Base-by-base conservation (phyloP, 352 stramenopile genomes). In the Globisporangium perplexum region DNA sequence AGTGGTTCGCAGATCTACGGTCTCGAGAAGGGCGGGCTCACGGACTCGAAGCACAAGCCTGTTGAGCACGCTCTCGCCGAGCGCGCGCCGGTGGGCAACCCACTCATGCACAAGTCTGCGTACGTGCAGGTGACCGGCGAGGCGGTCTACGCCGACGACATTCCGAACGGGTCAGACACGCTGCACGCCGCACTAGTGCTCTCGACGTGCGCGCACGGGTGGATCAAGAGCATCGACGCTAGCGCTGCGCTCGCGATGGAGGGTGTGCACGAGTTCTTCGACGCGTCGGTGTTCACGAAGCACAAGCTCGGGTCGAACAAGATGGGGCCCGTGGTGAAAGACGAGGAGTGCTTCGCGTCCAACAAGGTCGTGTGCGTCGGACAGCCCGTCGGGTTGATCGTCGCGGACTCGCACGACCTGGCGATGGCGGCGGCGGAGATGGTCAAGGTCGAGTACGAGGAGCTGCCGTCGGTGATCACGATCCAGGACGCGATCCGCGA, bases 401-500 rank as follows among this genome's bases (percentile, higher is more conserved):
- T 97, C 31, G 89, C 89, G 0, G 69, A 90, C n/a, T 79, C 82
- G 33, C 75, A 93, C 38, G 83, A 92, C 31, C 50, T 88, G 3
- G 89, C 89, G 6, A 84, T 75, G 45, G 64, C 66, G 7, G 86
- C 86, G 31, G 83, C 88, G 1, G 73, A 95, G 45, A 83, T 83
- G 39, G 92, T 98, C 1, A 75, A 75, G 41, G 74, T 98, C 42
- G 67, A 84, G 20, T 98, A 98, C 68, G 78, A 96, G 28, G 74
- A 92, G 42, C 60, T 96, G 1, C 75, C 85, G 12, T 82, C 93
- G 0, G 77, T 98, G 48, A 95, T 98, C 36, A 97, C 85, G 28
- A 98, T 99, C 56, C 77, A 98, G 62, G 93, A 99, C 57, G 96
- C 95, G 7, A 98, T 99, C 59, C 72, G 78, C 24, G 77, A 88